phyloP scores from a whole-genome alignment of 768 basidiomycete genomes.

The Phlebiopsis flavidoalba region DNA sequence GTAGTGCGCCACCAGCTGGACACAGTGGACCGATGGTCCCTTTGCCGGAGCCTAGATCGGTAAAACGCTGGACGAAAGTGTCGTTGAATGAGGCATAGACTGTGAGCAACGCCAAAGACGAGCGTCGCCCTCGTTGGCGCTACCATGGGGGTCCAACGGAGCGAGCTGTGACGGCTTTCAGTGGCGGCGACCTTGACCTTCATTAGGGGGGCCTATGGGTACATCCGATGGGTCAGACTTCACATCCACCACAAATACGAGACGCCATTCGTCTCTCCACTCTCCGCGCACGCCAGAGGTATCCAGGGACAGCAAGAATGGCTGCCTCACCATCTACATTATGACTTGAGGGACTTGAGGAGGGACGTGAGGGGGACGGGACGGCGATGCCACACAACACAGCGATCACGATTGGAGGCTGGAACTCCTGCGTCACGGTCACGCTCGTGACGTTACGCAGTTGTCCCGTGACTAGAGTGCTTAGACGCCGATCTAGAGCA shows the following conservation, averaged over 20 bases:
- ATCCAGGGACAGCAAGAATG: background rate
- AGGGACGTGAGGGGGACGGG: constrained; percentile 16
- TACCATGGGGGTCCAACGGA: constrained; percentile 95
- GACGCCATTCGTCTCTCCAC: background rate
- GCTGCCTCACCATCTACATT: constrained; percentile 36
- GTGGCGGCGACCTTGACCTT: constrained; percentile 75
- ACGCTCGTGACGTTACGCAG: background rate
- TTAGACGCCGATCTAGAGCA: background rate
- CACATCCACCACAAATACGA: constrained; percentile 41
- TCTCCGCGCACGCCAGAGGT: background rate
- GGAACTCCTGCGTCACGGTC: background rate
- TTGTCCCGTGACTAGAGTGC: background rate
- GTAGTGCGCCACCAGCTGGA: constrained; percentile 72
- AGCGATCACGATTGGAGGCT: background rate
- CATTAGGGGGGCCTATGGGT: constrained; percentile 71
- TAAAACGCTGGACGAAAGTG: constrained; percentile 93
- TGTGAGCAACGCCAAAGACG: constrained; percentile 98
- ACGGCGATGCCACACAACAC: constrained; percentile 7
- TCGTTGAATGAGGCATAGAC: constrained; percentile 99
- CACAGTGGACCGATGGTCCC: constrained; percentile 99
- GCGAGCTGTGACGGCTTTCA: constrained; percentile 83
- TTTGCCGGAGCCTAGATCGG: constrained; percentile 97
- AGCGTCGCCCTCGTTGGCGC: constrained; percentile 95
- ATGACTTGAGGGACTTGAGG: constrained; percentile 23
- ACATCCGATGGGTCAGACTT: constrained; percentile 46